phyloP scores from a whole-genome alignment of 768 basidiomycete species.

The Cystofilobasidium macerans region DNA sequence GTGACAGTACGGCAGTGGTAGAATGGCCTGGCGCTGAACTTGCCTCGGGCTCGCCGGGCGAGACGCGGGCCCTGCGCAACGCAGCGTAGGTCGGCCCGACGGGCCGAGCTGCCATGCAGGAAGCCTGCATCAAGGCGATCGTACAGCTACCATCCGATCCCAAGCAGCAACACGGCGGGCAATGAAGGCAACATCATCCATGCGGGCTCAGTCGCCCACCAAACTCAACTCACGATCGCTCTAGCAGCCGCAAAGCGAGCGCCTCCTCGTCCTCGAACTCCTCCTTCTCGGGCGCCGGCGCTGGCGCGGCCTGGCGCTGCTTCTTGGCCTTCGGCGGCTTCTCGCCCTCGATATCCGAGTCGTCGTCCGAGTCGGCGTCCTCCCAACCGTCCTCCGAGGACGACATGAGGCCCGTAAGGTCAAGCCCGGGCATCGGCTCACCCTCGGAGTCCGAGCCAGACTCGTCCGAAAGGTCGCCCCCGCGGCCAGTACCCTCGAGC shows the following conservation, averaged over 20 bases:
- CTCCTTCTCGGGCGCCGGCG: slow-evolving; percentile 28
- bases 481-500: slow-evolving; percentile 29
- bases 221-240: too few species aligned
- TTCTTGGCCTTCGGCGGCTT: slow-evolving; percentile 37
- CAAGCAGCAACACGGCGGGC: too few species aligned
- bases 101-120: too few species aligned
- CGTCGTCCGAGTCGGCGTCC: slow-evolving; percentile 62
- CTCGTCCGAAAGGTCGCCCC: slow-evolving; percentile 27
- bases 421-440: slow-evolving; percentile 33
- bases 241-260: slow-evolving; percentile 49
- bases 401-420: slow-evolving; percentile 22
- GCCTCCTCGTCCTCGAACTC: slow-evolving; percentile 51
- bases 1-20: too few species aligned
- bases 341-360: slow-evolving; percentile 46
- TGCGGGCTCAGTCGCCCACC: too few species aligned
- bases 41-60: too few species aligned
- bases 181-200: too few species aligned
- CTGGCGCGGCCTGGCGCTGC: slow-evolving; percentile 33
- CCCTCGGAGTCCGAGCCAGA: slow-evolving; percentile 37
- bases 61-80: too few species aligned
- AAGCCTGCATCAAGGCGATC: too few species aligned
- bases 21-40: too few species aligned
- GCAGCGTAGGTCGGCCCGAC: too few species aligned
- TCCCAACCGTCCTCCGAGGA: slow-evolving; percentile 40
- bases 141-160: too few species aligned